A percentile compares a stretch with the other conserved stretches of the same genome.
Conservation (phyloP, 306 rosid genomes). For the Psophocarpus tetragonolobus region DNA sequence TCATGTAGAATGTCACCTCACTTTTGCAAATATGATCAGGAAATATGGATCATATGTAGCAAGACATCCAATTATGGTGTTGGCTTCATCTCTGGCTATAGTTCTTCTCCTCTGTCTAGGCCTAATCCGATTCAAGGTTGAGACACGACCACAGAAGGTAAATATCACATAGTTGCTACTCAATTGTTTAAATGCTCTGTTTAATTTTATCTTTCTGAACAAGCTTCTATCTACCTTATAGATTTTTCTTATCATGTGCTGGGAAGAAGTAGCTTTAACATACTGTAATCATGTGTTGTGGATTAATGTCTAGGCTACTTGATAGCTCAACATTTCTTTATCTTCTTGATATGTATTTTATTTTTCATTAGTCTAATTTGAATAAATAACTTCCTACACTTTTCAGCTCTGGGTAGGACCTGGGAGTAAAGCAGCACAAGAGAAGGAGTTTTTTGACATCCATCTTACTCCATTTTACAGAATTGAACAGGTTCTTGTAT, state of each 20-base stretch:
- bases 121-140: slow-evolving; percentile 87
- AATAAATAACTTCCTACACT: slow-evolving; percentile 34
- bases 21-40: slow-evolving; percentile 52
- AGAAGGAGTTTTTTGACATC: slow-evolving; percentile 84
- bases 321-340: slow-evolving; percentile 7
- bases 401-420: slow-evolving; percentile 99
- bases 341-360: slow-evolving; percentile 8
- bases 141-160: slow-evolving; percentile 97
- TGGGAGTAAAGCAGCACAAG: slow-evolving; percentile 94
- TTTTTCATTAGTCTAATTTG: slow-evolving; percentile 11
- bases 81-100: slow-evolving; percentile 70
- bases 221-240: slow-evolving; percentile 19
- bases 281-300: slow-evolving; percentile 25
- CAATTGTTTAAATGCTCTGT: slow-evolving; percentile 22
- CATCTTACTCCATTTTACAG: slow-evolving; percentile 97
- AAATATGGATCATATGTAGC: slow-evolving; percentile 90
- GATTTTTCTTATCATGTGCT: slow-evolving; percentile 1
- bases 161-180: slow-evolving; percentile 2
- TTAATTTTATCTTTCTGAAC: background rate
- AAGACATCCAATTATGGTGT: slow-evolving; percentile 67
- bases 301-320: slow-evolving; percentile 9
- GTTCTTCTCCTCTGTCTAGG: slow-evolving; percentile 90
- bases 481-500: slow-evolving; percentile 84
- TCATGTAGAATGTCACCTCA: slow-evolving; percentile 34
- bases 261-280: slow-evolving; percentile 11